Base-by-base conservation (phyloP, 208 protist species). In the Trypanosoma melophagium region DNA sequence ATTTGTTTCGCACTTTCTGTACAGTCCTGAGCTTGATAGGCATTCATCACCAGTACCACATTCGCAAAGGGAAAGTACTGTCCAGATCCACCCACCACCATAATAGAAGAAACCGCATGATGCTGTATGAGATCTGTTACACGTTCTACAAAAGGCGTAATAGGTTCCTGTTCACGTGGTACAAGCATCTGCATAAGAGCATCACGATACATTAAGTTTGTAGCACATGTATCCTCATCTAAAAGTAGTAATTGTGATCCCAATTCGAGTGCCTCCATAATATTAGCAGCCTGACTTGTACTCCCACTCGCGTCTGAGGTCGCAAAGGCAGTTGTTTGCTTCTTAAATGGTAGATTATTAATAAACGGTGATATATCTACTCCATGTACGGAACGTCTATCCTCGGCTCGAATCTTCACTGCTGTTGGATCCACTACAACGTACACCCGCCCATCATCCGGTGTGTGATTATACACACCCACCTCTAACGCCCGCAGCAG, bases 121-220 rank as follows among this genome's bases (percentile, higher is more conserved):
- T 93, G 71, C 7, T 63, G 31, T 25, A 86, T 74, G 42, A 98
- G 69, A 22, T 86, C 80, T 3, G 79, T 56, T 24, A 94, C 77
- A 44, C 80, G 79, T 49, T 90, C 71, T 24, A 95, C 78, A 73
- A 97, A 97, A 3, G 93, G 89, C 0, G 90, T 97, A 74, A 98
- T 98, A 22, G 97, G 97, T 72, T 98, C 97, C 68, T 93, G 69
- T 19, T 81, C 71, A 25, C 66, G 64, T 42, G 86, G 73, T 24
- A 99, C 95, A 42, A 98, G 85, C 79, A 69, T 60, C 71, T 87
- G 69, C 96, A 98, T 98, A 19, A 87, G 74, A 31, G 66, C 62
- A 66, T 98, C 94, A 9, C 96, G 90, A 47, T 97, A 94, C 94
- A 99, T 97, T 62, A 99, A 96, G 83, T 99, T 99, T 35, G 96